phyloP scores from a whole-genome alignment of 1,139 yeast species.

The Blastobotrys petasosporus region DNA sequence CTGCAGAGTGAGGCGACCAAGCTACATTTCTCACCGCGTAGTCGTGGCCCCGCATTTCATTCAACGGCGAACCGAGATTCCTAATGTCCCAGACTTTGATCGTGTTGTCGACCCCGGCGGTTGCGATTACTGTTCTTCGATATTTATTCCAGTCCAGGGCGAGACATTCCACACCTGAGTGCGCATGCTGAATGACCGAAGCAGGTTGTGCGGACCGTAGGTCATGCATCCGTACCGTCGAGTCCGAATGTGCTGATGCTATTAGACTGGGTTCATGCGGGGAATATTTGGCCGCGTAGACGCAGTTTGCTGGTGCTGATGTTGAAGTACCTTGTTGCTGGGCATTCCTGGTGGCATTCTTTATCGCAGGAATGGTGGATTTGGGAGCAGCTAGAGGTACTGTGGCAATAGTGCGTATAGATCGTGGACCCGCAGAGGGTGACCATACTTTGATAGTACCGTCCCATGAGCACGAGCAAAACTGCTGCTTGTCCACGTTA shows the following conservation, averaged over 20 bases:
- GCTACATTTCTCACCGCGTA: constrained; percentile 75
- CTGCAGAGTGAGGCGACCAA: constrained; percentile 87
- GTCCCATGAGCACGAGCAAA: constrained; percentile 87
- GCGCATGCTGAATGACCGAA: constrained; percentile 41
- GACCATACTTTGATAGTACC: constrained; percentile 74
- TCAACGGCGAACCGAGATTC: constrained; percentile 69
- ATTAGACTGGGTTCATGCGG: constrained; percentile 76
- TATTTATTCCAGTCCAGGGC: constrained; percentile 90
- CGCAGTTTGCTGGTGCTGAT: constrained; percentile 28
- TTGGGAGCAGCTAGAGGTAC: constrained; percentile 11
- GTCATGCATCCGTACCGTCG: constrained; percentile 79
- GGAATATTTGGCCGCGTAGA: constrained; percentile 75
- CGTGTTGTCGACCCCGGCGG: constrained; percentile 85
- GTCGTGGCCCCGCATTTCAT: constrained; percentile 81
- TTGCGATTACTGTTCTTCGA: constrained; percentile 67
- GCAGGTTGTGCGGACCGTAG: constrained; percentile 48
- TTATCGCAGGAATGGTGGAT: constrained; percentile 5
- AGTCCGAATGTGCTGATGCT: constrained; percentile 73
- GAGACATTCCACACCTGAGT: constrained; percentile 74
- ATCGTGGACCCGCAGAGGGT: constrained; percentile 49
- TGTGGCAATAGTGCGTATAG: constrained; percentile 50
- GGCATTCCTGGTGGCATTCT: constrained; percentile 9
- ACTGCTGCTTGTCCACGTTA: constrained; percentile 62
- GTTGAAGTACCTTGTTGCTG: constrained; percentile 14
- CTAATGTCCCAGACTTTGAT: constrained; percentile 85